A percentile compares a stretch with the other conserved stretches of the same genome.
Evolutionary conservation across 306 rosid genomes (phyloP).

Genomic region (Potentilla sterilis): DNA sequence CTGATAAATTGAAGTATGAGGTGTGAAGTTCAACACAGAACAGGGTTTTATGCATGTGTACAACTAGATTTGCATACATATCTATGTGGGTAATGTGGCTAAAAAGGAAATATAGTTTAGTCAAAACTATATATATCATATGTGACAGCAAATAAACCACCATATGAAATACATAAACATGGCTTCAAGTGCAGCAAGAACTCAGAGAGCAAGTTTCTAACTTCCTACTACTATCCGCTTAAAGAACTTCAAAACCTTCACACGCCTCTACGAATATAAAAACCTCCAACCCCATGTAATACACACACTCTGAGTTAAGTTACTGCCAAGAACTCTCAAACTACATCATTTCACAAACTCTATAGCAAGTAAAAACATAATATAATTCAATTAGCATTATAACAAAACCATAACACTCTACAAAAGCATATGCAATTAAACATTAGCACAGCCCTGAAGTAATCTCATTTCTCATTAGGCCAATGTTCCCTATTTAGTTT

Average conservation of each 20-base stretch:
- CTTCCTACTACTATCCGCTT: background rate
- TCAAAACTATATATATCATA: conserved; percentile 12
- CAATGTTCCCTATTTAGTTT: no score
- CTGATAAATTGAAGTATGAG: conserved; percentile 4
- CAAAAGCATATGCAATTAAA: no score
- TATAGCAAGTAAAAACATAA: no score
- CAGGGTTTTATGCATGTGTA: background rate
- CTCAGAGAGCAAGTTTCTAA: background rate
- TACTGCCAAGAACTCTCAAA: background rate
- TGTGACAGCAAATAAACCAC: conserved; percentile 2
- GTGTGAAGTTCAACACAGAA: background rate
- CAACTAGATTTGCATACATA: background rate
- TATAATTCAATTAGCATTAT: no score
- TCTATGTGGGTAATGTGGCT: background rate
- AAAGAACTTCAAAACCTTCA: background rate
- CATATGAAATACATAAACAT: background rate
- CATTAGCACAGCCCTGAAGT: no score
- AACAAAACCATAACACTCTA: no score
- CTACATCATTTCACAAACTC: background rate
- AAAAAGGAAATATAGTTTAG: background rate
- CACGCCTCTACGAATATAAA: background rate
- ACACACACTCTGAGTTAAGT: background rate
- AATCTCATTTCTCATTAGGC: conserved; percentile 8
- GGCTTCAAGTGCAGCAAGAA: background rate
- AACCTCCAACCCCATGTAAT: background rate